Percentiles rank a stretch among this genome's conserved stretches.
These are phyloP conservation scores for Escallonia rubra DNA, from an alignment of 129 eudicot species.

Conservation along the genomic window DNA sequence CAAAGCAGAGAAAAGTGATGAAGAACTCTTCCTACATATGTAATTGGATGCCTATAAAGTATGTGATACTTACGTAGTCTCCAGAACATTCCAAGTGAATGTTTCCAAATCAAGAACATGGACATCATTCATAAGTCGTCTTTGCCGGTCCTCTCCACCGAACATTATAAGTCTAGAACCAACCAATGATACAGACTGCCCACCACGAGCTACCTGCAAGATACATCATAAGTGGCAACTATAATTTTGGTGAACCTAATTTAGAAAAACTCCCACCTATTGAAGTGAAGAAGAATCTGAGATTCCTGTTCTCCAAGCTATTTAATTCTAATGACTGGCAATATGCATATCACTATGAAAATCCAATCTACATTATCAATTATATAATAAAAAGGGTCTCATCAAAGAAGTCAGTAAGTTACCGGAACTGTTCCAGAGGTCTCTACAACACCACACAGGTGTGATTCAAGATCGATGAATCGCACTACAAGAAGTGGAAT, in stretches of 20 bases:
- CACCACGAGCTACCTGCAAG: conserved; percentile 75
- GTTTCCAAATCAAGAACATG: conserved; percentile 78
- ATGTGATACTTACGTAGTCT: conserved; percentile 50
- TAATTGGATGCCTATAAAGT: conserved; percentile 3
- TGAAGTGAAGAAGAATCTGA: not conserved
- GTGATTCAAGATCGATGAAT: conserved; percentile 70
- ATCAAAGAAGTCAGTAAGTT: conserved; percentile 11
- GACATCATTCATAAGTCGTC: conserved; percentile 71
- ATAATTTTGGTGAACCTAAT: conserved; percentile 14
- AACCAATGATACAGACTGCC: conserved; percentile 78
- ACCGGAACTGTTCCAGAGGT: conserved; percentile 86
- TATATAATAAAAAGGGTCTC: not conserved
- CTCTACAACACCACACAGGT: conserved; percentile 60
- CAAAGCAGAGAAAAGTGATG: conserved; percentile 31
- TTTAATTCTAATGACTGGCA: not conserved
- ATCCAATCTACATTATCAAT: not conserved
- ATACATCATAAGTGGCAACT: conserved; percentile 15
- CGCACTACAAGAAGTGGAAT: conserved; percentile 47
- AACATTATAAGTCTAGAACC: conserved; percentile 89
- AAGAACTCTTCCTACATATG: not conserved
- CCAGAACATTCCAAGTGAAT: conserved; percentile 63
- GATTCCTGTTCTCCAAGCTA: not conserved
- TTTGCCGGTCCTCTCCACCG: conserved; percentile 81
- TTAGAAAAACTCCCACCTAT: not conserved
- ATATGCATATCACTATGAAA: not conserved